Base-by-base conservation (phyloP, 1,284 basidiomycete genomes). In the Fomitiporia mediterranea region DNA sequence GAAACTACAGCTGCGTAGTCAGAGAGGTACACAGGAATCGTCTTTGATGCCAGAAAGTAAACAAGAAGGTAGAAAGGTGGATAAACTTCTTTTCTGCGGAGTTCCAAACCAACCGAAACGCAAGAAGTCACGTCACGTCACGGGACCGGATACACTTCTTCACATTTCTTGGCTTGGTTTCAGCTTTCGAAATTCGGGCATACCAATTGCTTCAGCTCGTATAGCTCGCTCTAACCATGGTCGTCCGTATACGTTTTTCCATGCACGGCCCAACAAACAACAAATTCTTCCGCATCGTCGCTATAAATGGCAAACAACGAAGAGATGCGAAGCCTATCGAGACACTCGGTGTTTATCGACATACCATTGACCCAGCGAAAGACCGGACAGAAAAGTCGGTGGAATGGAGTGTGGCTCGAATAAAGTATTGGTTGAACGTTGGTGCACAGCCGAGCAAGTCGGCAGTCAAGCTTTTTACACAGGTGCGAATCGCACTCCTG, bases 281-380 rank as follows among this genome's bases (percentile, higher is more conserved):
- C 68, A 89, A 89, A 37, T 81, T 93, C 56, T 91, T 92, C 70
- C 93, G 95, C 69, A 71, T 98, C 58, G 91, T 97, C 56, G 95
- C 93, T 52, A 86, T 92, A 59, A 83, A 92, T 68, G 78, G 84
- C 53, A 76, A 80, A 54, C 82, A 84, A 61, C 77, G 86, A 48
- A 84, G 94, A 35, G 83, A 98, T 68, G 94, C 88, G n/a, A 85
- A 86, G 64, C 95, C 95, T 6, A 82, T 92, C 61, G 95, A 98
- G 72, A 83, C 90, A 54, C 75, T 98, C 39, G 95, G 93, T 46
- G 81, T 92, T 55, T 97, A 91, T 73, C 82, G 95, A 70, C 93
- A 93, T 17, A 78, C 78, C 52, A 68, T 82, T 43, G 68, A 69
- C 19, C 70, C 72, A 11, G 21, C 50, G n/a, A 38, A 49, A 30